A percentile compares a stretch with the other conserved stretches of the same genome.
Conservation (phyloP, 2,329 filamentous ascomycete genomes). For the Septoria linicola region DNA sequence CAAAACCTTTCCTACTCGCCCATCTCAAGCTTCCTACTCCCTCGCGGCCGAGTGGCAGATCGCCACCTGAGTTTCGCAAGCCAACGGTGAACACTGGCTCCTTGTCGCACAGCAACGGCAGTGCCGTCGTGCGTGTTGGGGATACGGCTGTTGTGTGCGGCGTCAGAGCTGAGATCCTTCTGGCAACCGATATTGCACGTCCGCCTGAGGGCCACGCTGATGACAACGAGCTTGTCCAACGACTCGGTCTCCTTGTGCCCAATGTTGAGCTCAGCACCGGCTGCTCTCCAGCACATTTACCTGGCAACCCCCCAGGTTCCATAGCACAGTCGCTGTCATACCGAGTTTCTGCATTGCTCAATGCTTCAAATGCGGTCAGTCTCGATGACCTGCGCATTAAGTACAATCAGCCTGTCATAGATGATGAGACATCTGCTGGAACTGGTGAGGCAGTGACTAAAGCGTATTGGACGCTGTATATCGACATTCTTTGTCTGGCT, state of each 20-base stretch:
- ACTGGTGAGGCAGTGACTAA: conserved; percentile 57
- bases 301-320: conserved; percentile 75
- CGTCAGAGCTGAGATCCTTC: conserved; percentile 79
- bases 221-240: conserved; percentile 40
- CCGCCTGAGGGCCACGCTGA: conserved; percentile 43
- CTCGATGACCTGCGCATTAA: conserved; percentile 69
- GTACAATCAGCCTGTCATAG: conserved; percentile 47
- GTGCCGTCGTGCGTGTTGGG: conserved; percentile 80
- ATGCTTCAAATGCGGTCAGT: conserved; percentile 66
- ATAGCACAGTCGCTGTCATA: conserved; percentile 84
- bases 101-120: conserved; percentile 85
- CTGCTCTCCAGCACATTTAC: conserved; percentile 79
- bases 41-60: conserved; percentile 77
- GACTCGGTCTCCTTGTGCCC: conserved; percentile 75
- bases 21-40: conserved; percentile 70
- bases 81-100: conserved; percentile 80
- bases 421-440: conserved; percentile 47
- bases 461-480: conserved; percentile 92
- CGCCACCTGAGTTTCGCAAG: conserved; percentile 65
- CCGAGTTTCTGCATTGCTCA: conserved; percentile 72
- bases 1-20: conserved; percentile 83
- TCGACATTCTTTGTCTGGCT: conserved; percentile 92
- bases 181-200: conserved; percentile 70
- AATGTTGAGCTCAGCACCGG: conserved; percentile 93
- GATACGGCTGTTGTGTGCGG: conserved; percentile 95